Conservation (phyloP, 805 yeast genomes). For the Candida vaughaniae region DNA sequence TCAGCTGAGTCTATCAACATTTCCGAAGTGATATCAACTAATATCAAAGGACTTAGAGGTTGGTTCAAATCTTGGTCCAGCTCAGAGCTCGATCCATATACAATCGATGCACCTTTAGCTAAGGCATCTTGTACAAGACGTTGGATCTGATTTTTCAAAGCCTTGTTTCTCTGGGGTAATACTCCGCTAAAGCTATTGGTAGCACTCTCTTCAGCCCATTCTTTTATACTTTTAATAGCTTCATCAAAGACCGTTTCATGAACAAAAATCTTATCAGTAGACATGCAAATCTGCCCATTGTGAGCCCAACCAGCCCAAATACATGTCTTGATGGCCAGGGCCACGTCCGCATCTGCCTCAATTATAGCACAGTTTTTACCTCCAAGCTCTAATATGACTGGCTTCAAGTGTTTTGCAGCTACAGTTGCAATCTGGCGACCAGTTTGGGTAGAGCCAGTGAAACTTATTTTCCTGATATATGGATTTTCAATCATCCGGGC, state of each 20-base stretch:
- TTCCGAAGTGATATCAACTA: slow-evolving; percentile 27
- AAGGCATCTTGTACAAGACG: slow-evolving; percentile 36
- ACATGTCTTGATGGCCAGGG: slow-evolving; percentile 24
- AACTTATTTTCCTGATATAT: slow-evolving; percentile 36
- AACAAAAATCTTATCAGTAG: slow-evolving; percentile 38
- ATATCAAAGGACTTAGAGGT: slow-evolving; percentile 26
- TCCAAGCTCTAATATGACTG: slow-evolving; percentile 44
- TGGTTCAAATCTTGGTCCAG: neutral
- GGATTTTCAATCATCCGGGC: slow-evolving; percentile 23
- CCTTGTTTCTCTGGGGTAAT: slow-evolving; percentile 27
- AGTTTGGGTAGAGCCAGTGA: slow-evolving; percentile 45
- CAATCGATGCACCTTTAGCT: slow-evolving; percentile 33
- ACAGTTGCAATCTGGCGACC: slow-evolving; percentile 35
- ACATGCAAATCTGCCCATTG: slow-evolving; percentile 51
- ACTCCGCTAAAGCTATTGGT: slow-evolving; percentile 19
- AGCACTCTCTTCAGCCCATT: slow-evolving; percentile 13
- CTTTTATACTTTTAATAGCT: slow-evolving; percentile 18
- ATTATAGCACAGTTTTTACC: slow-evolving; percentile 43
- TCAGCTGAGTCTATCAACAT: slow-evolving; percentile 32
- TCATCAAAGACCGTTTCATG: slow-evolving; percentile 34
- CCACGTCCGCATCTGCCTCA: slow-evolving; percentile 31
- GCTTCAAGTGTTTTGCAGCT: slow-evolving; percentile 40
- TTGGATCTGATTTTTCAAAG: slow-evolving; percentile 20
- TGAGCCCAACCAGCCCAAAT: slow-evolving; percentile 41
- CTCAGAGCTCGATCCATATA: slow-evolving; percentile 19